Evolutionary conservation across 1,284 basidiomycete genomes (phyloP), one percentile per base, ranked within the genome.

Genomic region (Puccinia novopanici): DNA sequence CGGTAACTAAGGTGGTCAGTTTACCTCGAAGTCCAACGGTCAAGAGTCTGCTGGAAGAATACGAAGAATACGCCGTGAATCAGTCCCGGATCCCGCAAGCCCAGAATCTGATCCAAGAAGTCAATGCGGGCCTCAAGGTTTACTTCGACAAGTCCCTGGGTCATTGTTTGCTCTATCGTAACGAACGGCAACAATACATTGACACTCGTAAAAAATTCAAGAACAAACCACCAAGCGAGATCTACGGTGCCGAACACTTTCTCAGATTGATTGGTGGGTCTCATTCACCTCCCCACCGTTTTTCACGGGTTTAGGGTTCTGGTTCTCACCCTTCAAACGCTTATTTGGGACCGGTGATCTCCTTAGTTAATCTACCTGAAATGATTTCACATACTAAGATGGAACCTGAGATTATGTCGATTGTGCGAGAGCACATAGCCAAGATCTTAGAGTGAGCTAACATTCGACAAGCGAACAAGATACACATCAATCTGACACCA

Each of bases 231-330:
- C 93, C 97, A 90, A 94, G 93, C 85, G 88, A 90, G 75, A 89
- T 98, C 24, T 99, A 99, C 84, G 97, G 96, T 0, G 94, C 93
- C 4, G 96, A 99, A 85, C 96, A 99, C 86, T 86, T 99, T 19
- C 86, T 98, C 81, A 88, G 96, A 74, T 91, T 99, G 89, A 89
- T 99, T 82, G 95, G 95, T 97, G 83, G 82, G 91, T 88, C 45
- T 34, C 50, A 59, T n/a, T n/a, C n/a, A n/a, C 67, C 37, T 34
- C 52, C 76, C 65, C 24, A 22, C 13, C 10, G 48, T n/a, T 50
- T 45, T 30, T 3, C n/a, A 34, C 45, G 40, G 9, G 30, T 24
- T n/a, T 59, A 3, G 40, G 48, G 52, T 55, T 15, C 40, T 55
- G n/a, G 34, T 40, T 63, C 40, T 80, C 57, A 30, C 17, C 34